Conservation (phyloP, 805 yeast genomes). For the Pichia cephalocereana region DNA sequence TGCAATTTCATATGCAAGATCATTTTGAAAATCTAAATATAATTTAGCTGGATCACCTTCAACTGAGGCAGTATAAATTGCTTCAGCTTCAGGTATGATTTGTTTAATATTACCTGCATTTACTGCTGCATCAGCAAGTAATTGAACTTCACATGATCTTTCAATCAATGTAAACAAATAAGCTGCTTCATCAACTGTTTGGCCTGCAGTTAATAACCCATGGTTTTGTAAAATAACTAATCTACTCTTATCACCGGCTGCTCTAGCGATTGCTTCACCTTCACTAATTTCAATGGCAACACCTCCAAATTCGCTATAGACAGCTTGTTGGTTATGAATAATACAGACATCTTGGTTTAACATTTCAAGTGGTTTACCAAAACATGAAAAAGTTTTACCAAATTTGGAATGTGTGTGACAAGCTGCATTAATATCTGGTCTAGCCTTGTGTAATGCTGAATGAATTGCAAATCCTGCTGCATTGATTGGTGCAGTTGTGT, state of each 20-base stretch:
- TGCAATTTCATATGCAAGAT: constrained; percentile 38
- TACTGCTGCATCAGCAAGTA: constrained; percentile 47
- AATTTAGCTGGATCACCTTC: constrained; percentile 57
- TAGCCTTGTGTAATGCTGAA: constrained; percentile 53
- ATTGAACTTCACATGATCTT: constrained; percentile 54
- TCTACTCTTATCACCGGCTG: constrained; percentile 49
- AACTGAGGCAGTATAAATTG: constrained; percentile 52
- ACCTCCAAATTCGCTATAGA: constrained; percentile 65
- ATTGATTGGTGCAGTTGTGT: constrained; percentile 36
- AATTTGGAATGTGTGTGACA: constrained; percentile 59
- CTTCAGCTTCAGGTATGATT: constrained; percentile 49
- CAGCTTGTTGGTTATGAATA: constrained; percentile 57
- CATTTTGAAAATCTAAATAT: constrained; percentile 68
- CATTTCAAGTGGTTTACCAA: constrained; percentile 66
- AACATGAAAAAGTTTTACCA: constrained; percentile 57
- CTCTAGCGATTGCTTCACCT: constrained; percentile 50
- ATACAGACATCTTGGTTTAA: constrained; percentile 67
- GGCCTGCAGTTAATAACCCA: constrained; percentile 62
- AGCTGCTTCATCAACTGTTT: constrained; percentile 59
- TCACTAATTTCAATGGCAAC: constrained; percentile 61
- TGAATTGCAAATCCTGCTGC: constrained; percentile 67
- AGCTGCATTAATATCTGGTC: constrained; percentile 65
- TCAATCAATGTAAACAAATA: constrained; percentile 50
- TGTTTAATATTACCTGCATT: constrained; percentile 30
- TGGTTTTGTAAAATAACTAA: constrained; percentile 58